Evolutionary conservation across 1,139 yeast genomes (phyloP).

Genomic region (Nakaseomyces uthaithaninus): DNA sequence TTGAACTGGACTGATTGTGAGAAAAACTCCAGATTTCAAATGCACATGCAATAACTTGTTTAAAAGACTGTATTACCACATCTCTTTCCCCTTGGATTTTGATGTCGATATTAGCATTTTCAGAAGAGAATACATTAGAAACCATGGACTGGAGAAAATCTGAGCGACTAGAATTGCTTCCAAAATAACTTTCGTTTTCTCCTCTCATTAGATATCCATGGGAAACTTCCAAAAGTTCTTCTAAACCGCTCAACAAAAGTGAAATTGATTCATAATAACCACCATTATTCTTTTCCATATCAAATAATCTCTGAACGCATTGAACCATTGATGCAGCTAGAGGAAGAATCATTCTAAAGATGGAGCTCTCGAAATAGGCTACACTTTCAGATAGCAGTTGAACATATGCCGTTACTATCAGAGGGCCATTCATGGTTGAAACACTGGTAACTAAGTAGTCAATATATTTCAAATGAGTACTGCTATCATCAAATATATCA

Average conservation of each 20-base stretch:
- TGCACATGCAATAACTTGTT: constrained; percentile 47
- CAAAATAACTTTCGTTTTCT: constrained; percentile 26
- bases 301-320: constrained; percentile 22
- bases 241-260: constrained; percentile 55
- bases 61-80: constrained; percentile 54
- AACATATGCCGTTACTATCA: constrained; percentile 29
- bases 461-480: constrained; percentile 29
- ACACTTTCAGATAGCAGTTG: constrained; percentile 30
- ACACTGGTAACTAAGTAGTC: constrained; percentile 32
- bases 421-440: constrained; percentile 26
- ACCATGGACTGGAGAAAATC: constrained; percentile 32
- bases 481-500: constrained; percentile 29
- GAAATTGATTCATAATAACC: constrained; percentile 35
- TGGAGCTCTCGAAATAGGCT: constrained; percentile 25
- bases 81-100: constrained; percentile 48
- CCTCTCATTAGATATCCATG: constrained; percentile 44
- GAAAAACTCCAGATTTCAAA: constrained; percentile 72
- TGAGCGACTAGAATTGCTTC: constrained; percentile 18
- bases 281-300: constrained; percentile 20
- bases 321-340: constrained; percentile 30
- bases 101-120: constrained; percentile 52
- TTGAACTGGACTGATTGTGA: constrained; percentile 38
- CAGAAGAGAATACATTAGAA: constrained; percentile 81
- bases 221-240: constrained; percentile 52
- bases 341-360: constrained; percentile 30